These are phyloP conservation scores for Calocybe indica DNA, from an alignment of 768 basidiomycete species.

Conservation along the genomic window DNA sequence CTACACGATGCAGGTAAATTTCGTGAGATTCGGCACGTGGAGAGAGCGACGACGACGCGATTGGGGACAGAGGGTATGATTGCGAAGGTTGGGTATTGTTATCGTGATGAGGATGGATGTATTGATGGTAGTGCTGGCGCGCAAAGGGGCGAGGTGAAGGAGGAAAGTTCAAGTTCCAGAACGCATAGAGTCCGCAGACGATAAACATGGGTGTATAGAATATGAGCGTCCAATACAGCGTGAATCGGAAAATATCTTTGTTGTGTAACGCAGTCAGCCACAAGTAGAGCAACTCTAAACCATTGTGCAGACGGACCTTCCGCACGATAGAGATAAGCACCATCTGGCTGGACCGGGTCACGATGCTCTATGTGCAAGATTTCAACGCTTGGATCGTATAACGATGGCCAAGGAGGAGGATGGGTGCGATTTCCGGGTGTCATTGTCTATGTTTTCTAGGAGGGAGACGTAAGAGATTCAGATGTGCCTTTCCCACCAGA, in stretches of 20 bases:
- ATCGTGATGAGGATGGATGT: conserved; percentile 3
- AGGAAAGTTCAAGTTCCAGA: conserved; percentile 46
- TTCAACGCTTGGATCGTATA: conserved; percentile 46
- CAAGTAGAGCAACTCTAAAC: not conserved
- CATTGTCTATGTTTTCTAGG: conserved; percentile 5
- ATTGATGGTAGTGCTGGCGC: conserved; percentile 3
- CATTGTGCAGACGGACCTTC: conserved; percentile 20
- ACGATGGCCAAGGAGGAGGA: conserved; percentile 37
- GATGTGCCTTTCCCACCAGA: too few species aligned
- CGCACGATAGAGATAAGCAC: conserved; percentile 35
- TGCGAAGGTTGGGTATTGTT: conserved; percentile 6
- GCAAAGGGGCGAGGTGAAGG: conserved; percentile 18
- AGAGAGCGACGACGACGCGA: conserved; percentile 1
- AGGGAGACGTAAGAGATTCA: too few species aligned
- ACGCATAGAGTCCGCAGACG: conserved; percentile 42
- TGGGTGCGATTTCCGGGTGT: not conserved
- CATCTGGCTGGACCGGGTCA: conserved; percentile 33
- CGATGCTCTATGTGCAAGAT: conserved; percentile 36
- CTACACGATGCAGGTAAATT: not conserved
- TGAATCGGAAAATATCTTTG: conserved; percentile 47
- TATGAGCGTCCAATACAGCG: conserved; percentile 45
- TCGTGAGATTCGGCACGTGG: not conserved
- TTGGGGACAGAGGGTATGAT: conserved; percentile 5
- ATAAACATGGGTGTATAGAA: conserved; percentile 47
- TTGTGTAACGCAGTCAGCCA: not conserved